Base-by-base conservation (phyloP, 2,329 filamentous ascomycete species). In the Sporothrix curviconia region DNA sequence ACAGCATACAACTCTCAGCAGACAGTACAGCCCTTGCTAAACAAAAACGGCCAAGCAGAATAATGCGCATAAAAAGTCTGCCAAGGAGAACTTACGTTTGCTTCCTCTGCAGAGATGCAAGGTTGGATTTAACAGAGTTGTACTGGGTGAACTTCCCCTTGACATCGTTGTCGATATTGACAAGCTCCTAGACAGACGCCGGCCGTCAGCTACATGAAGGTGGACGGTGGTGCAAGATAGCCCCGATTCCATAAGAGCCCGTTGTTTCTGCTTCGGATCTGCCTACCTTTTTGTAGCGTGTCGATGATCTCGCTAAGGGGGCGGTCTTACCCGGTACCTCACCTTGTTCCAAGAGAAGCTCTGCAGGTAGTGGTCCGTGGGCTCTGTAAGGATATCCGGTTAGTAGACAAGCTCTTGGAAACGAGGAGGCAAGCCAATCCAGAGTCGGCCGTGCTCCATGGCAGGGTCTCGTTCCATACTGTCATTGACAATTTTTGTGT, bases 261-360 rank as follows among this genome's bases (percentile, higher is more conserved):
- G 3, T 32, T 3, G 4, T 7, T 5, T 39, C 43, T n/a, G 14
- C 19, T 11, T n/a, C 12, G 14, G 15, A 4, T 2, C 6, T 11
- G 14, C 55, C 32, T n/a, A 90, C 90, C 83, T 95, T 96, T n/a
- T 69, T 95, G 90, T 59, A 99, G 76, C 40, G 85, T 86, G 70
- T 91, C 88, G 65, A 96, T 87, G 59, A 97, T 79, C 69, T 97
- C 92, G 57, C 84, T 81, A 60, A 99, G 82, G 52, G 92, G 83
- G 71, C 92, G 95, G 72, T 99, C 94, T n/a, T 61, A 89, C 87
- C 66, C 94, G 86, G 73, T 97, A 99, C 71, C 96, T 94, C 74
- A 95, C 90, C 74, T 94, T 96, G 76, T 97, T 97, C 94, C 94
- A 99, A 64, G 84, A 82, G 73, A 97, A 99, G 56, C 82, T 86